These are phyloP conservation scores for Lipomyces chichibuensis DNA, from an alignment of 805 yeast species.

Conservation along the genomic window DNA sequence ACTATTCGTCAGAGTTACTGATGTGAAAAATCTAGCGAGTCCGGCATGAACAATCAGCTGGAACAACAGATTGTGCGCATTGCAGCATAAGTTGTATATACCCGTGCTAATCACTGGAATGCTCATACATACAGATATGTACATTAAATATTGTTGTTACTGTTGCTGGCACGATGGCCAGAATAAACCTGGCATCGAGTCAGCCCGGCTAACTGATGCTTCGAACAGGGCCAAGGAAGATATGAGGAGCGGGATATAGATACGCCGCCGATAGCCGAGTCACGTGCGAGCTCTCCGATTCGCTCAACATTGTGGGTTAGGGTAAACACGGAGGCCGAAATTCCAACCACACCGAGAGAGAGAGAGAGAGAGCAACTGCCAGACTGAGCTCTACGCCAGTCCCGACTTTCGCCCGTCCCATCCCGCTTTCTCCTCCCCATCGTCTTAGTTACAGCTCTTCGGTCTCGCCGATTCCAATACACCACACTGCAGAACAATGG, in stretches of 20 bases:
- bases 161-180: too few relatives aligned
- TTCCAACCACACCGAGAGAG: too few relatives aligned
- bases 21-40: neutral
- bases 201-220: too few relatives aligned
- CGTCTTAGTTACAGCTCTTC: neutral
- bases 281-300: neutral
- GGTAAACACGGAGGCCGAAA: neutral
- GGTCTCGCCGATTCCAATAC: conserved; percentile 1
- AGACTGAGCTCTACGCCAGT: neutral
- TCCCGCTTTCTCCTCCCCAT: conserved; percentile 9
- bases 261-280: neutral
- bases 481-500: conserved; percentile 11
- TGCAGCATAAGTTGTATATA: too few relatives aligned
- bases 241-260: too few relatives aligned
- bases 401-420: neutral
- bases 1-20: neutral
- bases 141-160: too few relatives aligned
- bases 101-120: too few relatives aligned
- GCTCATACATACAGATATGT: too few relatives aligned
- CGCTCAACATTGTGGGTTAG: neutral
- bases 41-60: neutral
- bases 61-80: neutral
- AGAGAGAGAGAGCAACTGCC: neutral
- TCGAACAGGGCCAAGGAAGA: too few relatives aligned
- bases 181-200: too few relatives aligned